Evolutionary conservation across 768 basidiomycete genomes (phyloP), one percentile per base, ranked within the genome.

Genomic region (Glaciozyma martinii): DNA sequence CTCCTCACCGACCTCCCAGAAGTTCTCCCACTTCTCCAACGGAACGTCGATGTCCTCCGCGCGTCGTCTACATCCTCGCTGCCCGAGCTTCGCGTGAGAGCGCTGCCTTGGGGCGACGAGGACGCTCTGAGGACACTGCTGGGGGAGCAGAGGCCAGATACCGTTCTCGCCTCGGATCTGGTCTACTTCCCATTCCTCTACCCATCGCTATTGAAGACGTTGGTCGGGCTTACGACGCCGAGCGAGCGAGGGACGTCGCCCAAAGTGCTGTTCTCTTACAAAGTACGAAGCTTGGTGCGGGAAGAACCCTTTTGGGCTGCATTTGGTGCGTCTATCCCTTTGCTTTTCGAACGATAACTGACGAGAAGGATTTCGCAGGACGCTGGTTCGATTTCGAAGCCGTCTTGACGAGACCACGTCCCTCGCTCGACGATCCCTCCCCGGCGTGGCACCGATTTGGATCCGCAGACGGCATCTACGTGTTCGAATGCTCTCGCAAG

Each of bases 171-270:
- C 7, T 30, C 30, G n/a, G 62, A 70, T 40, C 68, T 91, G 87
- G 82, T 93, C 18, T 93, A 93, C 76, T 92, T 92, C 72, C 87
- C 88, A 0, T 83, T 88, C 63, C 82, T 93, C 2, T 80, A 89
- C 16, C 87, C 84, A 0, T 87, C 87, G 7, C 81, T 93, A 23
- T 78, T 93, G 25, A 83, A 85, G 3, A 84, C 86, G 3, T 79
- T 93, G 18, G 77, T 94, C 5, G 81, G 86, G 27, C 79, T 92
- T 27, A 85, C 90, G 0, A 82, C 85, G 1, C 79, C 79, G 7
- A 77, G 19, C 5, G 30, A 21, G n/a, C 32, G 55, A 23, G 81
- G 0, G 82, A 81, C 66, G 63, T 67, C 50, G 66, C 63, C 23
- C 56, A 56, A 12, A 68, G 63, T 47, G 60, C 61, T 43, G 65